Percentiles rank a stretch among this genome's conserved stretches.
Conservation (phyloP, 1,284 basidiomycete species). For the Agaricales sp. region DNA sequence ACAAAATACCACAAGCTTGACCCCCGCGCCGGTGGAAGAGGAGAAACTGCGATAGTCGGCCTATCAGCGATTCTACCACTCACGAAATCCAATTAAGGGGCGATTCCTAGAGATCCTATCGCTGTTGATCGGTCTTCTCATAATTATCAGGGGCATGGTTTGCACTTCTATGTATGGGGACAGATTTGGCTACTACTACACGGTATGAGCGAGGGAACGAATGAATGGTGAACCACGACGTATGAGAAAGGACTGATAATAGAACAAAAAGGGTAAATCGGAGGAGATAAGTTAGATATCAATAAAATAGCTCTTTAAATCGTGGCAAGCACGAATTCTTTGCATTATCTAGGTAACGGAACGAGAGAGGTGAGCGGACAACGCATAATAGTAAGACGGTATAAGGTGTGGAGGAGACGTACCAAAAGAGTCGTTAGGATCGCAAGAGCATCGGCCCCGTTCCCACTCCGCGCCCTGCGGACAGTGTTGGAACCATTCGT, state of each 20-base stretch:
- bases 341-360: conserved; percentile 1
- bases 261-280: no score
- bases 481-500: conserved; percentile 53
- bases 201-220: no score
- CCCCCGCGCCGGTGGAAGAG: no score
- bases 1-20: conserved; percentile 2
- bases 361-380: background rate
- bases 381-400: background rate
- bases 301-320: conserved; percentile 1
- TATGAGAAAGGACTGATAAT: conserved; percentile 4
- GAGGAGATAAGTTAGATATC: background rate
- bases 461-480: conserved; percentile 38
- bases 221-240: background rate
- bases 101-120: no score
- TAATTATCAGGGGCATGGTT: no score
- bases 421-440: conserved; percentile 40
- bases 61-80: no score
- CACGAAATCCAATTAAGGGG: no score
- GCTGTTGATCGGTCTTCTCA: no score
- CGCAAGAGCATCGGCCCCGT: conserved; percentile 39
- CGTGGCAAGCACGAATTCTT: conserved; percentile 5
- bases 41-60: no score
- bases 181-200: background rate
- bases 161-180: no score
- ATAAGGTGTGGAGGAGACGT: conserved; percentile 9